phyloP scores from a whole-genome alignment of 1,284 basidiomycete genomes.

The Paramarasmius palmivorus region DNA sequence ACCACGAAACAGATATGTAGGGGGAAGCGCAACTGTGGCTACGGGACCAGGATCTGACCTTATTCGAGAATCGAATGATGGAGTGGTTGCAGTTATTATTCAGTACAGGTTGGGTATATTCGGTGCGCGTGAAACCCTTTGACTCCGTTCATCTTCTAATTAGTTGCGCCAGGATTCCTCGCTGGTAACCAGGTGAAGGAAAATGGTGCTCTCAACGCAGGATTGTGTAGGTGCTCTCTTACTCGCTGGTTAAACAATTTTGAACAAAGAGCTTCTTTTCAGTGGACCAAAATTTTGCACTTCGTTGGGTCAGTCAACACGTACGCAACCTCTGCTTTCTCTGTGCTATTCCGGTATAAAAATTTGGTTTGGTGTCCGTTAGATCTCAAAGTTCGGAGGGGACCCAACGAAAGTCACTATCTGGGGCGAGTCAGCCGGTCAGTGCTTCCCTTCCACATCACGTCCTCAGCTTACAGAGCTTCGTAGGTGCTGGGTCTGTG shows the following conservation, averaged over 20 bases:
- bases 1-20: slow-evolving; percentile 17
- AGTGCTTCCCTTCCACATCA: background rate
- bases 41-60: slow-evolving; percentile 19
- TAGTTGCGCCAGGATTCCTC: slow-evolving; percentile 24
- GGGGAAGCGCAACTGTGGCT: slow-evolving; percentile 13
- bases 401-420: slow-evolving; percentile 32
- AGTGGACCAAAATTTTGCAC: slow-evolving; percentile 15
- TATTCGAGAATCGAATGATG: slow-evolving; percentile 17
- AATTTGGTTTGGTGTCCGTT: slow-evolving; percentile 4
- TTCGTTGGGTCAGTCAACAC: slow-evolving; percentile 13
- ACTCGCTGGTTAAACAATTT: background rate
- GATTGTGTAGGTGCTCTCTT: slow-evolving; percentile 25
- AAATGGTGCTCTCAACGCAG: slow-evolving; percentile 28
- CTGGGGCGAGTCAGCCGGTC: slow-evolving; percentile 32
- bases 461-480: background rate
- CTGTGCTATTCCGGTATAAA: background rate
- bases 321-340: too few relatives aligned
- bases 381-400: slow-evolving; percentile 27
- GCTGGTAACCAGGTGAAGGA: slow-evolving; percentile 25
- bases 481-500: slow-evolving; percentile 20
- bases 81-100: slow-evolving; percentile 22
- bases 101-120: slow-evolving; percentile 25
- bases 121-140: slow-evolving; percentile 9
- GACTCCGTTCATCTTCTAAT: background rate
- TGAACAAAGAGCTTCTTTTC: slow-evolving; percentile 5